Evolutionary conservation across 2,329 filamentous ascomycete genomes (phyloP).

Genomic region (Colletotrichum spinosum): DNA sequence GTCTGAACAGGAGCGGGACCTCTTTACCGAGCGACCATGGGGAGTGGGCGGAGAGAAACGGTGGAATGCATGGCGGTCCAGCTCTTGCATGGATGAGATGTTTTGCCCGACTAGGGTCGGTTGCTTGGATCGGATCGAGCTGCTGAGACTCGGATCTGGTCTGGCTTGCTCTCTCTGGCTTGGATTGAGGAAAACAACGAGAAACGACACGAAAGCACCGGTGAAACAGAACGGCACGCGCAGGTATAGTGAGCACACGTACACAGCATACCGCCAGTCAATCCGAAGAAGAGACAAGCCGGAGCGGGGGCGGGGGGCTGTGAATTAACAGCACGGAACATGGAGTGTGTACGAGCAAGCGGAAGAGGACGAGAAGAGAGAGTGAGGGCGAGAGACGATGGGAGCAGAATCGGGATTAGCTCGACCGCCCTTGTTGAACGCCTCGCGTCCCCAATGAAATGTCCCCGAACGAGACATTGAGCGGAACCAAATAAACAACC

Average conservation of each 20-base stretch:
- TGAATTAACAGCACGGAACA: too few relatives aligned
- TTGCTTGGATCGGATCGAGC: too few relatives aligned
- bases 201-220: too few relatives aligned
- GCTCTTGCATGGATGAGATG: not conserved
- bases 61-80: slow-evolving; percentile 8
- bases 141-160: too few relatives aligned
- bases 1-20: too few relatives aligned
- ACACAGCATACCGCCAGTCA: slow-evolving; percentile 13
- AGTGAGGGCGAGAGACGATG: slow-evolving; percentile 9
- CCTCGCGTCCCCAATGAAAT: slow-evolving; percentile 35
- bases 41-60: too few relatives aligned
- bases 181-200: too few relatives aligned
- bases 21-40: too few relatives aligned
- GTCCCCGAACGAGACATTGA: slow-evolving; percentile 24
- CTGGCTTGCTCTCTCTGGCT: too few relatives aligned
- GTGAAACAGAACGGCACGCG: not conserved
- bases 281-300: slow-evolving; percentile 21
- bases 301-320: slow-evolving; percentile 3
- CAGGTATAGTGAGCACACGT: not conserved
- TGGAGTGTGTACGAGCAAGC: too few relatives aligned
- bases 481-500: slow-evolving; percentile 1
- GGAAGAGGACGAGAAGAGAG: not conserved
- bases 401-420: slow-evolving; percentile 11
- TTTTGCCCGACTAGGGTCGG: too few relatives aligned
- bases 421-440: slow-evolving; percentile 34